phyloP scores from a whole-genome alignment of 306 rosid species.

The Inga oerstediana region DNA sequence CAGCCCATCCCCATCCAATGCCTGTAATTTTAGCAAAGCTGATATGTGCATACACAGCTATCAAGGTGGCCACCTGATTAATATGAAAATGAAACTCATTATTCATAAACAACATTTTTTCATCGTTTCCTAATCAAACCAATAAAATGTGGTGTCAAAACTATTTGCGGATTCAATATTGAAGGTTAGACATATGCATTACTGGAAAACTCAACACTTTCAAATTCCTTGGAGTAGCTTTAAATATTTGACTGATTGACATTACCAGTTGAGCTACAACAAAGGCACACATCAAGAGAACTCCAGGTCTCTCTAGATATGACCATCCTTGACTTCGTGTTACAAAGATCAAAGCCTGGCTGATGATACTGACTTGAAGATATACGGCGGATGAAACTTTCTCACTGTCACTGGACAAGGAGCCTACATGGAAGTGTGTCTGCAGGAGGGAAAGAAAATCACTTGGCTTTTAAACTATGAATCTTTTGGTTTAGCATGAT shows the following conservation, averaged over 20 bases:
- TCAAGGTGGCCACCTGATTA: constrained; percentile 80
- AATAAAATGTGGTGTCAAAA: too few relatives aligned
- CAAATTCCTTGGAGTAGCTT: constrained; percentile 14
- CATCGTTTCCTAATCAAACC: neutral
- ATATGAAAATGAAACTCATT: constrained; percentile 34
- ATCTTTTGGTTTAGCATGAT: neutral
- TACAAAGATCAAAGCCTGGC: constrained; percentile 90
- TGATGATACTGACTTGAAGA: constrained; percentile 85
- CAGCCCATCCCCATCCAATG: constrained; percentile 96
- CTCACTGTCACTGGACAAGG: constrained; percentile 60
- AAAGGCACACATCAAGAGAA: constrained; percentile 75
- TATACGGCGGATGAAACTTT: constrained; percentile 77
- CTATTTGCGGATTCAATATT: neutral
- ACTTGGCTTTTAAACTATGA: constrained; percentile 23
- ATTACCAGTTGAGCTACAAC: constrained; percentile 82
- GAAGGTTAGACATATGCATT: neutral
- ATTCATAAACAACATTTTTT: constrained; percentile 4
- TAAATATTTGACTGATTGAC: neutral
- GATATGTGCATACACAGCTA: constrained; percentile 75
- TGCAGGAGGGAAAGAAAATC: constrained; percentile 38
- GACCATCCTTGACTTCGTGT: constrained; percentile 83
- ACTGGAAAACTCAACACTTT: neutral
- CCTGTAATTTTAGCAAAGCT: constrained; percentile 75
- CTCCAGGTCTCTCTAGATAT: constrained; percentile 78
- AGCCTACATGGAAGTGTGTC: constrained; percentile 58